Evolutionary conservation across 1,139 yeast genomes (phyloP).

Genomic region (Suhomyces coccinellae): DNA sequence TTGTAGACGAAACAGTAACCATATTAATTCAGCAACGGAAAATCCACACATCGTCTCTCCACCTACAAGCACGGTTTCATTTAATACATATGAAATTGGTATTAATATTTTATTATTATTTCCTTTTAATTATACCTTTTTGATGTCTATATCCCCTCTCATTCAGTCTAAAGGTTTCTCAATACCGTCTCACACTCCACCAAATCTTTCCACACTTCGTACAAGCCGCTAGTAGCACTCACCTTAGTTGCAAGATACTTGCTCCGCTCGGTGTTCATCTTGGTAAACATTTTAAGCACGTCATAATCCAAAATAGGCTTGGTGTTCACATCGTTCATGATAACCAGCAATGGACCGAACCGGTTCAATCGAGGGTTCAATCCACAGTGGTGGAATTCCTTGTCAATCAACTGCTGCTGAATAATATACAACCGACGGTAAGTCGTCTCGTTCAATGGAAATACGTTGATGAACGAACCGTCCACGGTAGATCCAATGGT

Average conservation of each 20-base stretch:
- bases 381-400: slow-evolving; percentile 72
- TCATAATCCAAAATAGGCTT: slow-evolving; percentile 66
- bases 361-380: slow-evolving; percentile 77
- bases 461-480: slow-evolving; percentile 75
- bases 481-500: slow-evolving; percentile 71
- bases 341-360: slow-evolving; percentile 46
- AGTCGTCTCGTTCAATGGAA: slow-evolving; percentile 71
- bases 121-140: no score
- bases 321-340: slow-evolving; percentile 37
- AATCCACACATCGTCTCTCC: no score
- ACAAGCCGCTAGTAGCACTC: slow-evolving; percentile 51
- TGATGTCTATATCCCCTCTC: no score
- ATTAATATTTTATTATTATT: no score
- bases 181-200: slow-evolving; percentile 50
- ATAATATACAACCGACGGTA: slow-evolving; percentile 82
- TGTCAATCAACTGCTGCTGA: slow-evolving; percentile 84
- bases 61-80: no score
- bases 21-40: no score
- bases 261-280: slow-evolving; percentile 58
- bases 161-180: slow-evolving; percentile 18
- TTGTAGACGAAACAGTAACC: no score
- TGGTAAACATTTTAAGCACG: slow-evolving; percentile 52
- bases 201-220: slow-evolving; percentile 69
- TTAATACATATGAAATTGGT: no score
- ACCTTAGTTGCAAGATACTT: slow-evolving; percentile 54